Evolutionary conservation across 208 protist genomes (phyloP), one percentile per base, ranked within the genome.

Genomic region (Leishmania aethiopica): DNA sequence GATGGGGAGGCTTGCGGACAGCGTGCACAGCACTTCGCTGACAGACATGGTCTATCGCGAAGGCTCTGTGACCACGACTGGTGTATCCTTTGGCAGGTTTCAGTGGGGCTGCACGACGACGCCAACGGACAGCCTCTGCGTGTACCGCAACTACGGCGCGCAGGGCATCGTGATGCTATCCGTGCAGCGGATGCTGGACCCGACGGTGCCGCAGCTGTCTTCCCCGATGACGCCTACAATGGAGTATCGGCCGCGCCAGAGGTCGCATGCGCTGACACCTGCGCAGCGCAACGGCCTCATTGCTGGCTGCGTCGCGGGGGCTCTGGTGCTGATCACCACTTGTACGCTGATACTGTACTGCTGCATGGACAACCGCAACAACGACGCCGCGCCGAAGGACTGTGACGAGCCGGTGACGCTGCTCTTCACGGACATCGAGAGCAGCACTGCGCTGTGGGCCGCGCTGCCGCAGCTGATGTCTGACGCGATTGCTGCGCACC

Each of bases 361-460:
- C 82, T 79, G 60, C 47, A 71, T 37, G 17, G 75, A 83, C 42
- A 60, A 70, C 25, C 87, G 89, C 47, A 76, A 93, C 87, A 92
- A 91, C 84, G 53, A 78, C 60, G 79, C 83, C 71, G 90, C 90
- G 2, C 91, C 87, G n/a, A 93, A 90, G 82, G 78, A 90, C 25
- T 37, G 10, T 19, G n/a, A 40, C 11, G 80, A 86, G 35, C 89
- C 89, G 55, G 86, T 94, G 62, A 92, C 92, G 49, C 86, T 96
- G 11, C 51, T 95, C 62, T 95, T 96, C 84, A 95, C 92, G 42
- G 93, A 95, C 82, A 89, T 95, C 76, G 89, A 95, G 85, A 91
- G 89, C 87, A 94, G 89, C 86, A 96, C 94, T 35, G 92, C 89
- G 60, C 77, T 97, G 83, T 96, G 93, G 92, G 91, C 89, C n/a